These are phyloP conservation scores for Neopestalotiopsis clavispora DNA, from an alignment of 2,329 filamentous ascomycete species.

Conservation along the genomic window DNA sequence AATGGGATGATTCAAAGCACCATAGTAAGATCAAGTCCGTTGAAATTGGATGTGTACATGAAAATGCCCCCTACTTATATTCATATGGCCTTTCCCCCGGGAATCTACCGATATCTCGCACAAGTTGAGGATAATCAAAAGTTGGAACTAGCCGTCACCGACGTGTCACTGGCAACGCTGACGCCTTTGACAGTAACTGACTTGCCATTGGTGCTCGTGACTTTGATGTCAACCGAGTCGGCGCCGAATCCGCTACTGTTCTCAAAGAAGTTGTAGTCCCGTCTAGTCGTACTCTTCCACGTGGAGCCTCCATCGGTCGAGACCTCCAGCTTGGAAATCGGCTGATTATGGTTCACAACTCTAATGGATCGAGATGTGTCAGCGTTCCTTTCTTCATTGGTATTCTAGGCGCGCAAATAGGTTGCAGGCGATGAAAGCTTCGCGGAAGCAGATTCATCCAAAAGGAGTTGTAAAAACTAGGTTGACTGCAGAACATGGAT, in stretches of 20 bases:
- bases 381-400: too few species aligned
- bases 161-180: constrained; percentile 37
- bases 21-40: neutral
- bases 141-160: constrained; percentile 27
- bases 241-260: constrained; percentile 60
- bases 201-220: constrained; percentile 58
- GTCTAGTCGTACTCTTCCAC: constrained; percentile 61
- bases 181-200: constrained; percentile 57
- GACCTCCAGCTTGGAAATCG: constrained; percentile 62
- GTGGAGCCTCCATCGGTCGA: constrained; percentile 62
- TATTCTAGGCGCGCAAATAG: too few species aligned
- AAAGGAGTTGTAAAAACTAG: too few species aligned
- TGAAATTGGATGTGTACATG: too few species aligned
- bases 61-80: too few species aligned
- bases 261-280: constrained; percentile 67
- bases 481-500: too few species aligned
- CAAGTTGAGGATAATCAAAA: constrained; percentile 19
- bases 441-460: too few species aligned
- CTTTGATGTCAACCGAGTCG: constrained; percentile 56
- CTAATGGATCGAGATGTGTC: too few species aligned
- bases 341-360: constrained; percentile 66
- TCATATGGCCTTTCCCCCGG: too few species aligned
- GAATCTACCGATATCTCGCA: too few species aligned
- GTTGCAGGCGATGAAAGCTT: too few species aligned
- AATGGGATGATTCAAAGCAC: neutral